Conservation (phyloP, 805 yeast genomes). For the Naumovozyma castellii region DNA sequence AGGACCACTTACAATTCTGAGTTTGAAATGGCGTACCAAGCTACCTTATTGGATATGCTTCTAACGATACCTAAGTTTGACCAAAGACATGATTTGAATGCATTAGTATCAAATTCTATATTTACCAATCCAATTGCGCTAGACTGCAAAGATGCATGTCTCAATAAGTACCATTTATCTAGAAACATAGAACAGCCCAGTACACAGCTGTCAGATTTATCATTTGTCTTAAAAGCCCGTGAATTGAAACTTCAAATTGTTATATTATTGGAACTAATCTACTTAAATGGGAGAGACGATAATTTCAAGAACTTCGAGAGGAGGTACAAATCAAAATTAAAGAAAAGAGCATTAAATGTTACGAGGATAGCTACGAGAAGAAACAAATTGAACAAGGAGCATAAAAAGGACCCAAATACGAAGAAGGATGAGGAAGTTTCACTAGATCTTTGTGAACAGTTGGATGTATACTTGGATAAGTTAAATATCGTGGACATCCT, state of each 20-base stretch:
- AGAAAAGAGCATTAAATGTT: conserved; percentile 27
- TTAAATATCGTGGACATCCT: conserved; percentile 46
- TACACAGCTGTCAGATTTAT: conserved; percentile 24
- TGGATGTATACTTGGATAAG: conserved; percentile 43
- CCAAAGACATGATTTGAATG: conserved; percentile 28
- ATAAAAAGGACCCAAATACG: conserved; percentile 8
- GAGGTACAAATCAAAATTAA: conserved; percentile 15
- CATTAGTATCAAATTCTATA: conserved; percentile 14
- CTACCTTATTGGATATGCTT: conserved; percentile 26
- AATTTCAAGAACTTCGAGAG: conserved; percentile 30
- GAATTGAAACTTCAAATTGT: conserved; percentile 50
- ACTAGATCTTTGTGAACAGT: conserved; percentile 23
- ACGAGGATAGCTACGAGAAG: conserved; percentile 19
- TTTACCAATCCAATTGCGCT: conserved; percentile 13
- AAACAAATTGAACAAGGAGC: conserved; percentile 14
- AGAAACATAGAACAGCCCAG: conserved; percentile 4
- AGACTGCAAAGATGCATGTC: conserved; percentile 15
- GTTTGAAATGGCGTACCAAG: conserved; percentile 10
- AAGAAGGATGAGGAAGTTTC: neutral
- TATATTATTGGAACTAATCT: conserved; percentile 38
- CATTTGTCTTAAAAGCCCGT: conserved; percentile 39
- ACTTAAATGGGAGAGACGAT: conserved; percentile 26
- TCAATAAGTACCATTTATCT: conserved; percentile 6
- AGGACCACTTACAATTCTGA: conserved; percentile 10
- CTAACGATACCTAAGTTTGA: conserved; percentile 35